A percentile compares a stretch with the other conserved stretches of the same genome.
Conservation (phyloP, 2,329 filamentous ascomycete genomes). For the Pseudogymnoascus verrucosus region DNA sequence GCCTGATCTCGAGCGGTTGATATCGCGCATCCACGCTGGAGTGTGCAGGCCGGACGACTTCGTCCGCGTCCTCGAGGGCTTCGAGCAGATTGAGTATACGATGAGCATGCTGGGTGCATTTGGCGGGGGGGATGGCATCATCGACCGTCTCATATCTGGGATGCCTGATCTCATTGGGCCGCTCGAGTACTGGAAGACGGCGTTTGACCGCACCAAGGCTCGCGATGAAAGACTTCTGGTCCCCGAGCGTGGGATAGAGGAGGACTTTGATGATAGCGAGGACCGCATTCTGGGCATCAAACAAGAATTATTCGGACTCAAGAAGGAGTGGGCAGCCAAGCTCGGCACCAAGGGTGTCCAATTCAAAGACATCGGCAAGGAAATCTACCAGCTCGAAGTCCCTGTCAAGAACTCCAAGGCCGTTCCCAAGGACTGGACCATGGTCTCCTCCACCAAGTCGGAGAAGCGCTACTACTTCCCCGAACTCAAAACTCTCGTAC, state of each 20-base stretch:
- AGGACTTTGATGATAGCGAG: conserved; percentile 82
- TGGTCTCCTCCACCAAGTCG: conserved; percentile 88
- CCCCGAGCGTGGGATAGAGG: conserved; percentile 78
- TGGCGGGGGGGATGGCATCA: conserved; percentile 69
- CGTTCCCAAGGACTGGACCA: conserved; percentile 79
- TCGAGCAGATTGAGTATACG: conserved; percentile 95
- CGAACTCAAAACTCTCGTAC: conserved; percentile 73
- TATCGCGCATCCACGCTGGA: conserved; percentile 88
- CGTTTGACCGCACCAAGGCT: conserved; percentile 77
- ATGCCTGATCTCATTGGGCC: conserved; percentile 78
- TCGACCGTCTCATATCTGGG: conserved; percentile 70
- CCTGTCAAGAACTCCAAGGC: conserved; percentile 67
- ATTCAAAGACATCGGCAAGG: conserved; percentile 84
- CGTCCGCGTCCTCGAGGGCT: conserved; percentile 85
- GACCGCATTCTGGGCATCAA: conserved; percentile 70
- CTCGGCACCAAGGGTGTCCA: conserved; percentile 65
- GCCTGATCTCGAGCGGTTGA: conserved; percentile 87
- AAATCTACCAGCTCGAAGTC: conserved; percentile 91
- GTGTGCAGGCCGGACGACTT: conserved; percentile 90
- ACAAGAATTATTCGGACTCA: conserved; percentile 58
- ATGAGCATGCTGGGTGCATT: conserved; percentile 70
- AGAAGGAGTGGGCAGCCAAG: conserved; percentile 63
- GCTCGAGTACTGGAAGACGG: conserved; percentile 79
- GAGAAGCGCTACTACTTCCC: conserved; percentile 93
- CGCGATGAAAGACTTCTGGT: conserved; percentile 74